Conservation (phyloP, 306 rosid genomes). For the Abrus pulchellus region DNA sequence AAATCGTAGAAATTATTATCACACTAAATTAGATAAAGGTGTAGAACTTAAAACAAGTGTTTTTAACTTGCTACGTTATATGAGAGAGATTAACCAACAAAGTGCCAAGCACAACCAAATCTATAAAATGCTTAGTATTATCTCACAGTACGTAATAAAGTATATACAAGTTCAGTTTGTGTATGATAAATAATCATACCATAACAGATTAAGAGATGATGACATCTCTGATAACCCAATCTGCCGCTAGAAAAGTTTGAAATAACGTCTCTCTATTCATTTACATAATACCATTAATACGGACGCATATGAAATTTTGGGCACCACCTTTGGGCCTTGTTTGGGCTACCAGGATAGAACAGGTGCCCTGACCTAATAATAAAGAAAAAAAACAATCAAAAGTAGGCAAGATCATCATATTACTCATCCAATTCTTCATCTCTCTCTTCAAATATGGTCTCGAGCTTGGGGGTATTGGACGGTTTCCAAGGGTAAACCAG, state of each 20-base stretch:
- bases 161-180: slow-evolving; percentile 27
- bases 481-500: slow-evolving; percentile 55
- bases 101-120: slow-evolving; percentile 12
- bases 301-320: slow-evolving; percentile 38
- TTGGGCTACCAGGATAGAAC: not conserved
- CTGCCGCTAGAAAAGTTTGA: slow-evolving; percentile 14
- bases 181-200: slow-evolving; percentile 18
- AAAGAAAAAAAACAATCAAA: slow-evolving; percentile 7
- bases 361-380: not conserved
- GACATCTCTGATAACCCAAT: slow-evolving; percentile 1
- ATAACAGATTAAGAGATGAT: not conserved
- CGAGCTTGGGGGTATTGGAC: slow-evolving; percentile 56
- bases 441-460: slow-evolving; percentile 60
- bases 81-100: not conserved
- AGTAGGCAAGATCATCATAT: slow-evolving; percentile 33
- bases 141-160: not conserved
- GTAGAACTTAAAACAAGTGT: not conserved
- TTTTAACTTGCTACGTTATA: not conserved
- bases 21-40: not conserved
- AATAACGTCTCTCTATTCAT: slow-evolving; percentile 38
- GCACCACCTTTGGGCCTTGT: slow-evolving; percentile 11
- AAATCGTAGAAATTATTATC: not conserved
- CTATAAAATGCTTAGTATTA: not conserved
- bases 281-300: slow-evolving; percentile 34
- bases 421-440: slow-evolving; percentile 47